Percentiles rank a stretch among this genome's conserved stretches.
These are phyloP conservation scores for Sporisorium iseilematis-ciliati DNA, from an alignment of 1,284 basidiomycete genomes.

Conservation along the genomic window DNA sequence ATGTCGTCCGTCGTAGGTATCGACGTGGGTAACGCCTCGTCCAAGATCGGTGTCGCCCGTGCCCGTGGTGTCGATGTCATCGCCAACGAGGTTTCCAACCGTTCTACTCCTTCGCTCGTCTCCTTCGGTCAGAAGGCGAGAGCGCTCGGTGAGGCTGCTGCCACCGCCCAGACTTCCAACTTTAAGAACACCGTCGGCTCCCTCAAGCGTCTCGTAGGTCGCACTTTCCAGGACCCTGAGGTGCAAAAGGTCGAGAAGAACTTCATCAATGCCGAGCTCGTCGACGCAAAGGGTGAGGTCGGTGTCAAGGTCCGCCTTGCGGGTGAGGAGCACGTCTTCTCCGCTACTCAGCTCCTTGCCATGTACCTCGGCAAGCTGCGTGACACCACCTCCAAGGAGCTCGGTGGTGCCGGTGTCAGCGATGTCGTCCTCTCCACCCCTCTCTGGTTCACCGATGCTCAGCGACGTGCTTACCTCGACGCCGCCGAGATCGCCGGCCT, in stretches of 20 bases:
- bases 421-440: constrained; percentile 69
- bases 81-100: constrained; percentile 68
- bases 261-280: constrained; percentile 68
- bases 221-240: constrained; percentile 62
- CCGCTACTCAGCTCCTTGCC: constrained; percentile 68
- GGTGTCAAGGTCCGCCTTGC: constrained; percentile 68
- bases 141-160: constrained; percentile 68
- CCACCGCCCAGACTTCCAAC: constrained; percentile 69
- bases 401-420: constrained; percentile 64
- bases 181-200: constrained; percentile 69
- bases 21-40: constrained; percentile 66
- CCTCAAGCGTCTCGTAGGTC: constrained; percentile 68
- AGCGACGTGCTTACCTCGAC: constrained; percentile 67
- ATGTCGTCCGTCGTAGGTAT: constrained; percentile 68
- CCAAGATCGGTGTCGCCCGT: constrained; percentile 68
- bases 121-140: constrained; percentile 68
- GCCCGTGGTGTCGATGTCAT: constrained; percentile 68
- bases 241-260: constrained; percentile 68
- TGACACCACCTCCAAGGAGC: constrained; percentile 66
- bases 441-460: constrained; percentile 68
- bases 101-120: constrained; percentile 67
- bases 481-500: constrained; percentile 68
- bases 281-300: constrained; percentile 67
- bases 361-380: constrained; percentile 69
- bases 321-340: constrained; percentile 65